Conservation (phyloP, 1,139 yeast species). For the Magnusiomyces fungicola region DNA sequence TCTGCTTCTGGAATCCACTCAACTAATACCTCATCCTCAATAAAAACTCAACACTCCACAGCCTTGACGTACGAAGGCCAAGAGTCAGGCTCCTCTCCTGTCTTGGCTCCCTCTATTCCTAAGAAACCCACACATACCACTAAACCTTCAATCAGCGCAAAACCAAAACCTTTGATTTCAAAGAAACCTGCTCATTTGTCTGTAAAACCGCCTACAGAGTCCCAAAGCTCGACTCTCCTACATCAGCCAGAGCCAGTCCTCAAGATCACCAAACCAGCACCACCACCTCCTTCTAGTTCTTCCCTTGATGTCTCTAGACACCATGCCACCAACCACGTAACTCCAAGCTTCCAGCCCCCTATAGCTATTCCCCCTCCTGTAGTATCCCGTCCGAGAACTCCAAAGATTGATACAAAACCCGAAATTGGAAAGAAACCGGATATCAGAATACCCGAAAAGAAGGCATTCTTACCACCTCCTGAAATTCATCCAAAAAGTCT, state of each 20-base stretch:
- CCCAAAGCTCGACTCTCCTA: not conserved
- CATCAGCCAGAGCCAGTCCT: too few species aligned
- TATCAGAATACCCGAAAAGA: not conserved
- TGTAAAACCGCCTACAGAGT: not conserved
- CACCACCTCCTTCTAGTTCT: not conserved
- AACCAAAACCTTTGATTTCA: constrained; percentile 7
- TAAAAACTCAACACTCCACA: too few species aligned
- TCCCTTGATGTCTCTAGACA: too few species aligned
- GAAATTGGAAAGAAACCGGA: not conserved
- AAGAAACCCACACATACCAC: constrained; percentile 1
- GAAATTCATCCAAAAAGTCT: not conserved
- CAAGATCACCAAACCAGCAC: too few species aligned
- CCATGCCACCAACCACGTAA: too few species aligned
- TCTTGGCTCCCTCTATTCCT: too few species aligned
- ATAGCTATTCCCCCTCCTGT: too few species aligned
- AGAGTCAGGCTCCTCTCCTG: too few species aligned
- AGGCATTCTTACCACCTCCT: not conserved
- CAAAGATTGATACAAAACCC: not conserved
- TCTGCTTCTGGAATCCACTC: too few species aligned
- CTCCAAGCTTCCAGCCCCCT: too few species aligned
- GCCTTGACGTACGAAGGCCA: too few species aligned
- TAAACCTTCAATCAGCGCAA: not conserved
- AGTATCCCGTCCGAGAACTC: not conserved
- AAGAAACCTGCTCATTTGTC: constrained; percentile 14
- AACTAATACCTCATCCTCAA: too few species aligned